Base-by-base conservation (phyloP, 441 rosid species). In the Pelargonium cotyledonis region DNA sequence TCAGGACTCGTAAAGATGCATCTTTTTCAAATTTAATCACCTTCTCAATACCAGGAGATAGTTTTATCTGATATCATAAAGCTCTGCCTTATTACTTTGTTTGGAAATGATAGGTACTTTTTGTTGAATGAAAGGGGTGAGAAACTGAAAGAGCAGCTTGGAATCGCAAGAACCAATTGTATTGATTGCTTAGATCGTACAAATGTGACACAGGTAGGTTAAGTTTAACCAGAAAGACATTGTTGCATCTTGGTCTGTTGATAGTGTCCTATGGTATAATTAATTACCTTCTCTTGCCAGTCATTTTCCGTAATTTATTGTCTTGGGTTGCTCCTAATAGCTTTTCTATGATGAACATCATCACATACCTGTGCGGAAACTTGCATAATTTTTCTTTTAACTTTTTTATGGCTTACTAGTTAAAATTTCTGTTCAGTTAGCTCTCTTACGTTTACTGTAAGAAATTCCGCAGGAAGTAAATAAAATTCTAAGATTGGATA, bases 121-220 rank as follows among this genome's bases (percentile, higher is more conserved):
- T 79, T 95, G 69, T 69, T 88, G 82, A 90, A 88, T 75, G 97
- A 90, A 69, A 95, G 89, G 83, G 86, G 92, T 76, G 99, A 95
- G 76, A 95, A 90, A 81, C 85, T 87, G 88, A 92, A 90, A 84
- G 92, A 88, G 82, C 98, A 95, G 80, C 82, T 79, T 77, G 99
- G 97, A 75, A 82, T 91, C 84, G 92, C 85, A 18, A 88, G 98
- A 86, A 85, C 95, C 73, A 95, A 95, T 76, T 95, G 99, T 80
- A 92, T 95, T 64, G 99, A 95, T 82, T 95, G 99, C 85, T 87
- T 95, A 75, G 99, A 95, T 78, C 95, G 98, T 74, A 95, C 98
- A 61, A 92, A 95, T 82, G 99, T 92, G 76, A 95, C 98, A 44
- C 98, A 95, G 95, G 98, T 89, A 66, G 67, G 80, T 80, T 67